Base-by-base conservation (phyloP, 768 basidiomycete species). In the Auricularia heimuer region DNA sequence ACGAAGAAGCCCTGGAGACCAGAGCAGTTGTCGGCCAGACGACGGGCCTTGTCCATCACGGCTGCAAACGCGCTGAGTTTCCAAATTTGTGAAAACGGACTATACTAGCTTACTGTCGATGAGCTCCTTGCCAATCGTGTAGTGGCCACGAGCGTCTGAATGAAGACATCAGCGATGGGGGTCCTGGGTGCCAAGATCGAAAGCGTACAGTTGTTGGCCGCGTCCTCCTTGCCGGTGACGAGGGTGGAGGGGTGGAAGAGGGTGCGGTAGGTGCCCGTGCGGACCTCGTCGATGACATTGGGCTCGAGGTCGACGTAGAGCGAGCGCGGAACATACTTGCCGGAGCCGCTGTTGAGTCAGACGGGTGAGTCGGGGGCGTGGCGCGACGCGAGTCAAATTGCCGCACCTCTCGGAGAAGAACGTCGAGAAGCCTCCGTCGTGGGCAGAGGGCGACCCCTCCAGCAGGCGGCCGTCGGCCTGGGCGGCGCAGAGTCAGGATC, bases 1-100 rank as follows among this genome's bases (percentile, higher is more conserved):
- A 98, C 92, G 74, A 98, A 98, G 87, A 99, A 99, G 72, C 97
- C 97, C 79, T 99, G 97, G 56, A 99, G 87, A 75, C 97, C 97
- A 62, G 87, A 85, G 80, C 96, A 98, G 80, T 97, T 97, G 79
- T 99, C 97, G 62, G 95, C 92, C 68, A 99, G 86, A 70, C 92
- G 90, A 75, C 97, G 92, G 70, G 98, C 81, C 77, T 92, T 95
- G 79, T 99, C 97, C 87, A 98, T 91, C 64, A 97, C 95, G 56
- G 84, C 56, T 60, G 24, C 14, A 35, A 29, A 34, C 29, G 14
- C 11, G 56, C n/a, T 60, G 16, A 33, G 56, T 24, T n/a, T 6
- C 10, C 4, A 51, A 18, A 60, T 3, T 29, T 4, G 29, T 18
- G 8, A 10, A 21, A 18, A 14, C 56, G 56, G 7, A 10, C 54